Conservation (phyloP, 1,284 basidiomycete genomes). For the Apiotrichum porosum region DNA sequence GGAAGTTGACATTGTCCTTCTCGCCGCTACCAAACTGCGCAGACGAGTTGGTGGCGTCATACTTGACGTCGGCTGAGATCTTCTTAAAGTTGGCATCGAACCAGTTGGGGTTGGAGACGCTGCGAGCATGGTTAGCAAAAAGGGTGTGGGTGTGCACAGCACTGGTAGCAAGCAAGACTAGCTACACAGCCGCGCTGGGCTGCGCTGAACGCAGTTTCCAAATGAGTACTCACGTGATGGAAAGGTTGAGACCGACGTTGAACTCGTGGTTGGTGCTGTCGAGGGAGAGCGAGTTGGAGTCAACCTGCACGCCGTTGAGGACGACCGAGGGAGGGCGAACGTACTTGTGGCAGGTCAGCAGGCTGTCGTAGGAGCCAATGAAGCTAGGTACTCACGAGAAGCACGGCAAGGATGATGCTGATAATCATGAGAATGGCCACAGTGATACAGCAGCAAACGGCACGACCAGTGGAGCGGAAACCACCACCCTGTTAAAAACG, state of each 20-base stretch:
- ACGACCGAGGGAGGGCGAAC: conserved; percentile 67
- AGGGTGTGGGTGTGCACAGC: no score
- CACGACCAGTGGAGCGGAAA: conserved; percentile 29
- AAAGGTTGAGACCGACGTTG: conserved; percentile 60
- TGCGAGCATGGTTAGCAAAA: conserved; percentile 32
- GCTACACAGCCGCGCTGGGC: no score
- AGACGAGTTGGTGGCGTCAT: conserved; percentile 63
- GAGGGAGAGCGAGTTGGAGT: conserved; percentile 22
- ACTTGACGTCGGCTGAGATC: conserved; percentile 65
- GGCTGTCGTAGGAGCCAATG: not conserved
- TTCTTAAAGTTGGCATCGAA: conserved; percentile 68
- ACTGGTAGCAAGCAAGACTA: not conserved
- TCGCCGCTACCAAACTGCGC: conserved; percentile 62
- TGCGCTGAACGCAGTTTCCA: no score
- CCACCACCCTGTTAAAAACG: conserved; percentile 44
- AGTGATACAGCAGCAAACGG: conserved; percentile 50
- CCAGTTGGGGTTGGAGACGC: conserved; percentile 80
- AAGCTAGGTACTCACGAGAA: conserved; percentile 56
- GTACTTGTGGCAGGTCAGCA: conserved; percentile 55
- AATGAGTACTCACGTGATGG: conserved; percentile 58
- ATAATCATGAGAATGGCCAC: conserved; percentile 54
- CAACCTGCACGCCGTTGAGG: conserved; percentile 57
- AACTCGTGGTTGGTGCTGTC: conserved; percentile 1
- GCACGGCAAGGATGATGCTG: conserved; percentile 65
- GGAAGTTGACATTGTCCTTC: conserved; percentile 60